Base-by-base conservation (phyloP, 2,329 filamentous ascomycete species). In the Sclerotinia minor region DNA sequence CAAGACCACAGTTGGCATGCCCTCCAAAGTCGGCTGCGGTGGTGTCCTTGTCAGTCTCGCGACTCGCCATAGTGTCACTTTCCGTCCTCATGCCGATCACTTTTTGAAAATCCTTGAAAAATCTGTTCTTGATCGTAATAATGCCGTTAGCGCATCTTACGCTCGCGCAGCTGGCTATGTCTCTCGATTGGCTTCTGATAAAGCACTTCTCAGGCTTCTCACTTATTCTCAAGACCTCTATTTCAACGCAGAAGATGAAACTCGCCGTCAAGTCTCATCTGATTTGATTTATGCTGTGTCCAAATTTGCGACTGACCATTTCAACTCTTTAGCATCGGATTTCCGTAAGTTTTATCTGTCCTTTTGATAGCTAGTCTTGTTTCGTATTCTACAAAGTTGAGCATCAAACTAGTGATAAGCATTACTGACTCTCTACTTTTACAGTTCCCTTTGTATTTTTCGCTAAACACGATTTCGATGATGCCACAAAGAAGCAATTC, bases 11-110 rank as follows among this genome's bases (percentile, higher is more conserved):
- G 88, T 99, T 49, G 94, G 94, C 1, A 88, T 98, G 79, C 94
- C 94, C 2, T 96, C 93, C 0, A 98, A 98, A 80, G 90, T 98
- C 59, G 95, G 93, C 49, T 96, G 93, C 75, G 91, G 90, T 71
- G 87, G 92, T 67, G 89, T 97, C 2, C 83, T 99, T 44, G 90
- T 92, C 9, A 94, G 92, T 0, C 83, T 99, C 9, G 91, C 92
- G 63, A 94, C 94, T 63, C 87, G 92, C 17, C 91, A 94, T 71
- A 87, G 86, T 47, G 84, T 89, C 49, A 82, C 94, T 41, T 92
- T 97, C 78, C 85, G 85, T 49, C 88, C 91, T 0, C 88, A 94
- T 74, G 89, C 92, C 17, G 87, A 91, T 70, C 83, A 84, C 11
- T 93, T 97, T 74, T 82, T 97, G 63, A 89, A 89, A 71, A 77